Evolutionary conservation across 129 eudicot genomes (phyloP), one percentile per base, ranked within the genome.

Genomic region (Flaveria brownii): DNA sequence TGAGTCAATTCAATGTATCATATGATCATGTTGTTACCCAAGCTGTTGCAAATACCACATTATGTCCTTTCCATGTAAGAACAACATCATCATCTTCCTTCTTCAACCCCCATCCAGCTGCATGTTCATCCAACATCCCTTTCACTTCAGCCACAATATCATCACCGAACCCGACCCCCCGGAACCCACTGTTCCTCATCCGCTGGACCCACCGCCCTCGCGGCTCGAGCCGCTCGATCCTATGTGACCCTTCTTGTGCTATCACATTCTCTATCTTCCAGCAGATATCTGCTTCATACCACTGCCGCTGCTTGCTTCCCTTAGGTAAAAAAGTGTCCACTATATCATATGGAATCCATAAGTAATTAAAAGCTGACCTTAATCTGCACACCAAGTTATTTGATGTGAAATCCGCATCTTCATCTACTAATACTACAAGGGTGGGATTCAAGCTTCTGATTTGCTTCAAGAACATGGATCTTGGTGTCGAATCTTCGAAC

Each of bases 31-130:
- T 61, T 76, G 99, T 94, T 66, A 85, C 71, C 97, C 97, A 95
- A 84, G 89, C 91, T 73, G 94, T 82, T 52, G 97, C 96, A 86
- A 95, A 95, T 4, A 91, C 96, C 68, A 91, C 96, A 86, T 91
- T 95, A 65, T 95, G 99, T 20, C 99, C 99, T 82, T 95, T 95
- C 99, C 99, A 95, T 0, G 97, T 95, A 62, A 95, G 91, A 42
- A 95, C 92, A 82, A 89, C 85, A 83, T 95, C 89, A 45, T 91
- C 94, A 39, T 94, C 97, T 76, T 95, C 99, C 85, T 82, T 95
- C 92, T 95, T 95, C 41, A 90, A 62, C 39, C 99, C 99, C 99
- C 99, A 95, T 26, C 99, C 99, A 33, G 89, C 96, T 26, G 96
- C 94, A 84, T 95, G 97, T 71, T 95, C 96, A 75, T 95, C 95